phyloP scores from a whole-genome alignment of 179 eudicot species.

The Heliamphora pulchella region DNA sequence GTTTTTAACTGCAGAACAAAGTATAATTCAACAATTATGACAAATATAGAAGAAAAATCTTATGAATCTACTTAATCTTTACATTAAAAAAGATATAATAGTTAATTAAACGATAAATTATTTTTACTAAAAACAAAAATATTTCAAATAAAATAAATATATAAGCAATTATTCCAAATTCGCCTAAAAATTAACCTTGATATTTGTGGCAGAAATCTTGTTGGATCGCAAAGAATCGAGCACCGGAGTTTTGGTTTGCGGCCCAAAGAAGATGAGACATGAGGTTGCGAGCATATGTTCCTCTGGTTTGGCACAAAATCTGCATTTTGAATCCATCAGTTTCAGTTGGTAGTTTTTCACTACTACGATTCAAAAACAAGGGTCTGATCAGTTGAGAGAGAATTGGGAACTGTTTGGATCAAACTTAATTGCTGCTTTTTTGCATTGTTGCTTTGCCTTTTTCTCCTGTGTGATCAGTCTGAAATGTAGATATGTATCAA shows the following conservation, averaged over 20 bases:
- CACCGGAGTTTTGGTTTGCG: conserved; percentile 53
- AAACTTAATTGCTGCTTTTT: neutral
- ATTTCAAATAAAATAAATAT: too few relatives aligned
- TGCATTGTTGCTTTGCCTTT: neutral
- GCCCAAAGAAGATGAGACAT: conserved; percentile 53
- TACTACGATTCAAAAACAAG: neutral
- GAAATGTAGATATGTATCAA: too few relatives aligned
- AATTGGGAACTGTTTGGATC: neutral
- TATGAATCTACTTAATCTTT: too few relatives aligned
- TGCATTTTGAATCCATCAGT: conserved; percentile 63
- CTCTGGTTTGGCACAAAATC: conserved; percentile 43
- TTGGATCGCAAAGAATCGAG: conserved; percentile 46
- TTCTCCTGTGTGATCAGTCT: conserved; percentile 13
- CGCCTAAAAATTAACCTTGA: neutral
- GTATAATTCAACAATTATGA: too few relatives aligned
- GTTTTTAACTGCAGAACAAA: too few relatives aligned
- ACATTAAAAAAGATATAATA: too few relatives aligned
- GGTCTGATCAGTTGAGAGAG: neutral
- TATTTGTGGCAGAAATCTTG: conserved; percentile 29
- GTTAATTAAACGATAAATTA: too few relatives aligned
- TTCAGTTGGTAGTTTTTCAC: conserved; percentile 49
- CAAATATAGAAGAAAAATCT: too few relatives aligned
- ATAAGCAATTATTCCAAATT: neutral
- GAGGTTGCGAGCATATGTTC: conserved; percentile 60
- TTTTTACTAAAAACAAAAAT: too few relatives aligned